Base-by-base conservation (phyloP, 2,329 filamentous ascomycete species). In the Claviceps maximensis region DNA sequence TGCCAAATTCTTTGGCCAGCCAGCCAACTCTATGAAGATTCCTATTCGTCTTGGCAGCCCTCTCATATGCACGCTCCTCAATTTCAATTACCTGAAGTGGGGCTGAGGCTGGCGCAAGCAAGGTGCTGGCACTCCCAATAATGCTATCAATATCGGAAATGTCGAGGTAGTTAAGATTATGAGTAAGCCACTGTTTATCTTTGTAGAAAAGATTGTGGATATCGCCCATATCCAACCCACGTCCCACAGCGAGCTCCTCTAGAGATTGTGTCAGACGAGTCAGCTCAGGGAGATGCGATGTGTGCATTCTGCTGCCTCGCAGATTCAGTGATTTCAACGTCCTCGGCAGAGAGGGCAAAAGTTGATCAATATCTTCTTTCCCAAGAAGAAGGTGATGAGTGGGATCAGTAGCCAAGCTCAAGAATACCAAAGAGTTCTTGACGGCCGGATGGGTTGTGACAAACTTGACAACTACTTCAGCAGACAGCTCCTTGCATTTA, bases 71-170 rank as follows among this genome's bases (percentile, higher is more conserved):
- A 57, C 85, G 82, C 57, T 87, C 80, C 49, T 80, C 77, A 29
- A 91, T 73, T 65, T 93, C 87, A 50, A 93, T 74, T 31, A 91
- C 87, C 59, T 86, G 82, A 15, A 93, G 76, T 2, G 87, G 87
- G 49, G 77, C 74, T 17, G 84, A 82, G 50, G 75, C 73, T 6
- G 70, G 64, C 49, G 77, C 75, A 41, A 88, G 76, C 17, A 90
- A 69, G 1, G 64, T 64, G 48, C 88, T 77, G 50, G 79, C 76
- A 51, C 79, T 75, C 6, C 78, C 78, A 50, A 78, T 74, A 55
- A 88, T 80, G 38, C 67, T 68, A 49, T 69, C 67, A 48, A 71
- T 63, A 63, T 87, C 85, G 42, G 83, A 87, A 47, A 90, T 77
- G 62, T 91, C 87, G 51, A 93, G 72, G 65, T 89, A 93, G 61